Evolutionary conservation across 768 basidiomycete genomes (phyloP).

Genomic region (Leucosporidium scottii): DNA sequence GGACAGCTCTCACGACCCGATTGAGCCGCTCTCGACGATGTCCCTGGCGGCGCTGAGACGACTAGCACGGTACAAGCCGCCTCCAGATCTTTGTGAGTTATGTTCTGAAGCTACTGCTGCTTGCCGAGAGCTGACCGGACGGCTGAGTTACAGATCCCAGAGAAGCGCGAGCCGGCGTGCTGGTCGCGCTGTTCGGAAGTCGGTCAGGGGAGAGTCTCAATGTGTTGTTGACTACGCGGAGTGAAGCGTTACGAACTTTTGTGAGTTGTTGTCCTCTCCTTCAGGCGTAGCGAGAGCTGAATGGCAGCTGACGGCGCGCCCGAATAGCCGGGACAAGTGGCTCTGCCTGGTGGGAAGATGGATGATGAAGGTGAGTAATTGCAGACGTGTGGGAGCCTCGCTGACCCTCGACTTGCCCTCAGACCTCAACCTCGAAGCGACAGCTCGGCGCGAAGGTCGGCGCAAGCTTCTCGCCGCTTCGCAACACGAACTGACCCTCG

Average conservation of each 20-base stretch:
- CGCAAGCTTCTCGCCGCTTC: background rate
- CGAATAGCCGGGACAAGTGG: constrained; percentile 30
- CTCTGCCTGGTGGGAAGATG: constrained; percentile 28
- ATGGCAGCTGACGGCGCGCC: too few relatives aligned
- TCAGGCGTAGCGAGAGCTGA: background rate
- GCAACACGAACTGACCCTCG: background rate
- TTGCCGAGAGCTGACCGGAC: background rate
- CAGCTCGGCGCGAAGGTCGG: constrained; percentile 27
- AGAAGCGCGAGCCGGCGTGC: constrained; percentile 20
- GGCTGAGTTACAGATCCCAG: constrained; percentile 1
- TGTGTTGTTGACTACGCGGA: constrained; percentile 25
- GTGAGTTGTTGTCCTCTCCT: background rate
- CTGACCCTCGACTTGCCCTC: background rate
- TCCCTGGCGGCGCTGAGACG: constrained; percentile 14
- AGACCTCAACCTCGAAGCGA: constrained; percentile 31
- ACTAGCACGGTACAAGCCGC: constrained; percentile 21
- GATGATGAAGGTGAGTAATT: constrained; percentile 16
- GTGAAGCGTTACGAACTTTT: constrained; percentile 10
- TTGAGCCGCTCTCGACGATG: constrained; percentile 11
- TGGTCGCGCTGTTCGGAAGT: constrained; percentile 25
- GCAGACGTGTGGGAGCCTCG: background rate
- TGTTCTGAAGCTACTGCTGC: background rate
- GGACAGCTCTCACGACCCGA: background rate
- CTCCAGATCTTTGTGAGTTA: constrained; percentile 10
- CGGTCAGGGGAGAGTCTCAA: constrained; percentile 23